Evolutionary conservation across 306 rosid genomes (phyloP).

Genomic region (Rosa rugosa): DNA sequence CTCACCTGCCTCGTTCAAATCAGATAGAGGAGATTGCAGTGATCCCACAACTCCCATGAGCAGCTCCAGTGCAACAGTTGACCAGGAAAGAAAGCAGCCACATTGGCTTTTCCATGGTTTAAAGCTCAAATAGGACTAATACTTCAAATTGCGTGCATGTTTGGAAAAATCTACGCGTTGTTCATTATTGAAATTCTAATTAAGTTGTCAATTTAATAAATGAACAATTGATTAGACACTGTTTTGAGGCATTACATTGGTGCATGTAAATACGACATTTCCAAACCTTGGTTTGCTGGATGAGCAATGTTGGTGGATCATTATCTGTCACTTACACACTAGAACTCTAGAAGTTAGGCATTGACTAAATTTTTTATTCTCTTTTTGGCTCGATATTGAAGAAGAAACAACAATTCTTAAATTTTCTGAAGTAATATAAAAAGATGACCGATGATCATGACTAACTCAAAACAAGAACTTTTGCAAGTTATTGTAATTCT

Average conservation of each 20-base stretch:
- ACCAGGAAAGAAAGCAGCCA: slow-evolving; percentile 64
- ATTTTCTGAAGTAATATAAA: not conserved
- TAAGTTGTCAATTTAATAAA: slow-evolving; percentile 48
- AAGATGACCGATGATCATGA: slow-evolving; percentile 19
- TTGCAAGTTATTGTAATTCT: not conserved
- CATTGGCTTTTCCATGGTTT: slow-evolving; percentile 78
- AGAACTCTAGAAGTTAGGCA: slow-evolving; percentile 1
- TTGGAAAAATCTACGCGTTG: slow-evolving; percentile 32
- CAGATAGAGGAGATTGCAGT: slow-evolving; percentile 69
- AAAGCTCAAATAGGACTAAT: slow-evolving; percentile 55
- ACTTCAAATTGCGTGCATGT: slow-evolving; percentile 33
- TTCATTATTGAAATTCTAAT: slow-evolving; percentile 51
- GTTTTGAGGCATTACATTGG: slow-evolving; percentile 27
- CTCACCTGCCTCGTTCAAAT: slow-evolving; percentile 59
- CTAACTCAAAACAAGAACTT: slow-evolving; percentile 18
- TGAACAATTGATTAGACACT: slow-evolving; percentile 30
- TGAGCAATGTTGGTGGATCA: not conserved
- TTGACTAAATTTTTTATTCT: not conserved
- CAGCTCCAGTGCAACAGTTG: slow-evolving; percentile 69
- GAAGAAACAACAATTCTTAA: not conserved
- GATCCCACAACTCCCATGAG: slow-evolving; percentile 73
- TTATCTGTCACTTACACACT: not conserved
- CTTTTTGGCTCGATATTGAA: not conserved
- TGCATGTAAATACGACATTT: slow-evolving; percentile 43
- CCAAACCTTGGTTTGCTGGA: slow-evolving; percentile 16